Evolutionary conservation across 1,284 basidiomycete species (phyloP).

Genomic region (Clitocybe nebularis): DNA sequence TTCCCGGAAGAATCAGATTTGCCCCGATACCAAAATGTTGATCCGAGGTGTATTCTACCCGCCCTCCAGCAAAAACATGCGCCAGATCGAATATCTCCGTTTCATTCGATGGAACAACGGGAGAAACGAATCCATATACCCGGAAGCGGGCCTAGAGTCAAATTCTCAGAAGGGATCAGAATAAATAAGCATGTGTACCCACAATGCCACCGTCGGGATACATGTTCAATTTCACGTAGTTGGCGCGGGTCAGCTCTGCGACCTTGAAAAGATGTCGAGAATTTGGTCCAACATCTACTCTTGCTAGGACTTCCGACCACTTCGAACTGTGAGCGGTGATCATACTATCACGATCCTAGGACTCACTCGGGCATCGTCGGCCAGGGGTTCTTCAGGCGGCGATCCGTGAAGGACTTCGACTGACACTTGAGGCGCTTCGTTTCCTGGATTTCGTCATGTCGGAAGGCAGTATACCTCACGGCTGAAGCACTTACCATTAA

Average conservation of each 20-base stretch:
- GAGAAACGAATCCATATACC: slow-evolving; percentile 77
- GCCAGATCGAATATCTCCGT: slow-evolving; percentile 74
- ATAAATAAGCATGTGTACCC: slow-evolving; percentile 27
- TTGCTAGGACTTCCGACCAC: slow-evolving; percentile 84
- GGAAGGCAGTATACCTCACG: background rate
- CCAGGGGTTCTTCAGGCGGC: slow-evolving; percentile 38
- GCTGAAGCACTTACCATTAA: slow-evolving; percentile 61
- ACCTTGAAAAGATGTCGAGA: slow-evolving; percentile 85
- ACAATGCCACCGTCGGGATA: slow-evolving; percentile 97
- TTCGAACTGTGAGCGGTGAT: slow-evolving; percentile 25
- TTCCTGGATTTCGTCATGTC: slow-evolving; percentile 45
- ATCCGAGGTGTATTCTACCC: slow-evolving; percentile 78
- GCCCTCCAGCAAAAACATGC: slow-evolving; percentile 86
- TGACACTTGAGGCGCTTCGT: slow-evolving; percentile 85
- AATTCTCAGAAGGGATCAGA: slow-evolving; percentile 12
- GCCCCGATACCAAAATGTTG: slow-evolving; percentile 93
- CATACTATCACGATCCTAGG: background rate
- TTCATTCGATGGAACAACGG: slow-evolving; percentile 56
- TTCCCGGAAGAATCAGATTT: slow-evolving; percentile 88
- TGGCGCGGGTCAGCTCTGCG: slow-evolving; percentile 50
- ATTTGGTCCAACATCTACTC: slow-evolving; percentile 73
- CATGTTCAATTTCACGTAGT: slow-evolving; percentile 91
- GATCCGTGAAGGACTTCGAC: slow-evolving; percentile 61
- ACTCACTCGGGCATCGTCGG: slow-evolving; percentile 52
- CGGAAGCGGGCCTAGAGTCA: slow-evolving; percentile 74